Percentiles rank a stretch among this genome's conserved stretches.
These are phyloP conservation scores for Populus deltoides DNA, from an alignment of 345 rosid genomes.

Conservation along the genomic window DNA sequence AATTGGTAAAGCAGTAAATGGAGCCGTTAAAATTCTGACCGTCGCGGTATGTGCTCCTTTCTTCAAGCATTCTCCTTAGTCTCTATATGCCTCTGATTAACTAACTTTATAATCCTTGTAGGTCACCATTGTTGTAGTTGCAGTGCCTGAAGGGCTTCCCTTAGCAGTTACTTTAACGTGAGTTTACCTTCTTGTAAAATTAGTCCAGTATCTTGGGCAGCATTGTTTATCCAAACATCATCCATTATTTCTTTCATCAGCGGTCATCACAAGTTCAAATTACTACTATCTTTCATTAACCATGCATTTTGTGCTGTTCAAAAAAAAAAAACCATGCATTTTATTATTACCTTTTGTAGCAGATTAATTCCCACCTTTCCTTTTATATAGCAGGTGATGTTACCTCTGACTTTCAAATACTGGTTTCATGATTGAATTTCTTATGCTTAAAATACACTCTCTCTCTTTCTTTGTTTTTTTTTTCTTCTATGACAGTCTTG, in stretches of 20 bases:
- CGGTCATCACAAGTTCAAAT: background rate
- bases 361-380: background rate
- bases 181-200: constrained; percentile 23
- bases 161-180: constrained; percentile 99
- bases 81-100: background rate
- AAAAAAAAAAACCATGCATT: background rate
- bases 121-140: constrained; percentile 99
- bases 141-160: constrained; percentile 99
- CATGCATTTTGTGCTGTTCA: background rate
- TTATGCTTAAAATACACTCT: background rate
- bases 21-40: constrained; percentile 81
- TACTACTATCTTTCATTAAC: background rate
- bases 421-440: background rate
- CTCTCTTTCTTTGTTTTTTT: background rate
- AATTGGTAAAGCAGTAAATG: constrained; percentile 56
- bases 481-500: constrained; percentile 51
- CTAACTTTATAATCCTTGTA: constrained; percentile 21
- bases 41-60: constrained; percentile 66
- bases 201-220: background rate
- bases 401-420: background rate
- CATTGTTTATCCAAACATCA: background rate
- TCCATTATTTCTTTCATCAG: background rate
- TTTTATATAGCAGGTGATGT: background rate
- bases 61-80: background rate
- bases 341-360: background rate